A percentile compares a stretch with the other conserved stretches of the same genome.
These are phyloP conservation scores for Niveomyces coronatus DNA, from an alignment of 2,329 filamentous ascomycete species.

Conservation along the genomic window DNA sequence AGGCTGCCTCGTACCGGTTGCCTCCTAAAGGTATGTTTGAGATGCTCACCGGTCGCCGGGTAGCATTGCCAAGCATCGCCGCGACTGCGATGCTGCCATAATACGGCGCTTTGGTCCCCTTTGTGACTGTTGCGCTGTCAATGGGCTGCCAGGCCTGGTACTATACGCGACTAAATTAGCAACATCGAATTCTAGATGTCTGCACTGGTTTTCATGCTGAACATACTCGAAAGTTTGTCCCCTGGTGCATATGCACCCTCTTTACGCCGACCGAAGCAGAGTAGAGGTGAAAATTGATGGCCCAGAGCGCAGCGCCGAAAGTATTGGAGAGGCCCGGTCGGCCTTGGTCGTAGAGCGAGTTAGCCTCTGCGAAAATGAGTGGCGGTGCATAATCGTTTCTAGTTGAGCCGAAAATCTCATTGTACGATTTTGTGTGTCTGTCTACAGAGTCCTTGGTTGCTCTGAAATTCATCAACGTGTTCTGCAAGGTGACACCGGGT, in stretches of 20 bases:
- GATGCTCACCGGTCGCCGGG: slow-evolving; percentile 29
- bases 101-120: slow-evolving; percentile 54
- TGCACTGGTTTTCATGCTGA: neutral
- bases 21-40: slow-evolving; percentile 33
- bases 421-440: slow-evolving; percentile 37
- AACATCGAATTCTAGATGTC: neutral
- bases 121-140: slow-evolving; percentile 33
- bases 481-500: slow-evolving; percentile 51
- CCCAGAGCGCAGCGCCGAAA: slow-evolving; percentile 59
- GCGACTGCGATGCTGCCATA: slow-evolving; percentile 46
- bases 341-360: slow-evolving; percentile 53
- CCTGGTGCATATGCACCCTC: slow-evolving; percentile 54
- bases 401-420: slow-evolving; percentile 23
- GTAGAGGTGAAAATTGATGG: slow-evolving; percentile 50
- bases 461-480: slow-evolving; percentile 54
- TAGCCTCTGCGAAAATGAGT: slow-evolving; percentile 50
- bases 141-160: slow-evolving; percentile 53
- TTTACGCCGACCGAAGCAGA: slow-evolving; percentile 44
- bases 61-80: slow-evolving; percentile 30
- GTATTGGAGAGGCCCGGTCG: slow-evolving; percentile 50
- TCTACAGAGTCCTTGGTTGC: slow-evolving; percentile 37
- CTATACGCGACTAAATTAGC: slow-evolving; percentile 10
- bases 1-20: slow-evolving; percentile 36
- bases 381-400: slow-evolving; percentile 23
- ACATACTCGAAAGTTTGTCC: slow-evolving; percentile 44